phyloP scores from a whole-genome alignment of 352 stramenopile genomes.

The Pythium aristosporum region DNA sequence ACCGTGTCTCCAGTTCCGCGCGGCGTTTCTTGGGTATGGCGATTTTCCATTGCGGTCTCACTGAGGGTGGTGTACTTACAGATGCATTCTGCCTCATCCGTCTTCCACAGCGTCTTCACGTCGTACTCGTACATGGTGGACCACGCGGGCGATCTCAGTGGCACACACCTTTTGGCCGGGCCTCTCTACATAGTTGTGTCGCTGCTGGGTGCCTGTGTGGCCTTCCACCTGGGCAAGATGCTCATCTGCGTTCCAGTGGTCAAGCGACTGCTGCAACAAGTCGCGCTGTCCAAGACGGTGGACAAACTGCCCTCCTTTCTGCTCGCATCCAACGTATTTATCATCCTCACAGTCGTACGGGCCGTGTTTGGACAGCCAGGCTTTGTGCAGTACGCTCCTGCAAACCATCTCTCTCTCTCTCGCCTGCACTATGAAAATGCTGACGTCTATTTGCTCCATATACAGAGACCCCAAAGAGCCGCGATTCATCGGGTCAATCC shows the following conservation, averaged over 20 bases:
- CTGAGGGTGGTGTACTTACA: background rate
- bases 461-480: slow-evolving; percentile 77
- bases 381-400: slow-evolving; percentile 28
- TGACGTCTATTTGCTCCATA: background rate
- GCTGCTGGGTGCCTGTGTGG: slow-evolving; percentile 47
- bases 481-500: slow-evolving; percentile 36
- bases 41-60: background rate
- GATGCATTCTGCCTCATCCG: background rate
- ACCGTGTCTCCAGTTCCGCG: slow-evolving; percentile 66
- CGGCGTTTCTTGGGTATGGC: slow-evolving; percentile 70
- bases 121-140: slow-evolving; percentile 89
- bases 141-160: slow-evolving; percentile 75
- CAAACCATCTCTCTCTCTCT: background rate
- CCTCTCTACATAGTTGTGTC: slow-evolving; percentile 64
- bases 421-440: background rate
- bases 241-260: slow-evolving; percentile 23
- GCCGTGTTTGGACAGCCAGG: slow-evolving; percentile 28
- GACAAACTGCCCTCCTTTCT: slow-evolving; percentile 26
- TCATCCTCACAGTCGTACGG: slow-evolving; percentile 26
- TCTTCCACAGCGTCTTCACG: slow-evolving; percentile 65
- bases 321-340: slow-evolving; percentile 27
- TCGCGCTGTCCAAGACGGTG: slow-evolving; percentile 25
- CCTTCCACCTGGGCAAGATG: slow-evolving; percentile 53
- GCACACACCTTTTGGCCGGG: slow-evolving; percentile 33
- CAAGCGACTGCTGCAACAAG: slow-evolving; percentile 14